These are phyloP conservation scores for Kuraishia molischiana DNA, from an alignment of 805 yeast genomes.

Conservation along the genomic window DNA sequence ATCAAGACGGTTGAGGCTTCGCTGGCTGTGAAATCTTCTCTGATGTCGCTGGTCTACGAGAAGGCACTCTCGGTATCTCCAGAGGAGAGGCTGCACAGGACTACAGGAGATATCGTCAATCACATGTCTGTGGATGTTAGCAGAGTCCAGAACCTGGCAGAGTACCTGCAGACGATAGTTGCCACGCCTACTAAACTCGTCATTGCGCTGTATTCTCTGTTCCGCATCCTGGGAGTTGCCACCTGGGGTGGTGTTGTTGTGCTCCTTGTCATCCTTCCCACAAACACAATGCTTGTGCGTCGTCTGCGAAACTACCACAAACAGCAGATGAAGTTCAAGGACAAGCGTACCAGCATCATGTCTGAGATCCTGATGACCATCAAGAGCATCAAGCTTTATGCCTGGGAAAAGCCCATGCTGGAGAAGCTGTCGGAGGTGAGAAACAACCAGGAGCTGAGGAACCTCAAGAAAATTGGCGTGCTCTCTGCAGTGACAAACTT, in stretches of 20 bases:
- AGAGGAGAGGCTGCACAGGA: constrained; percentile 44
- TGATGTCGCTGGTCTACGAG: constrained; percentile 58
- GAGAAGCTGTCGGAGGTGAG: constrained; percentile 40
- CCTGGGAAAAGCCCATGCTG: constrained; percentile 63
- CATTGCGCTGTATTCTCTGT: constrained; percentile 43
- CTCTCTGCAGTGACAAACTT: constrained; percentile 37
- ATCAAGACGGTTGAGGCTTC: constrained; percentile 50
- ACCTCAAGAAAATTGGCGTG: constrained; percentile 37
- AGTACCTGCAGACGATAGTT: constrained; percentile 41
- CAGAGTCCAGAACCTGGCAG: constrained; percentile 50
- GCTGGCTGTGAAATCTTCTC: constrained; percentile 52
- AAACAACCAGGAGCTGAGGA: constrained; percentile 47
- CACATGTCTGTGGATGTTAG: constrained; percentile 69
- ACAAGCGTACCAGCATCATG: constrained; percentile 46
- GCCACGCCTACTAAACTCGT: constrained; percentile 51
- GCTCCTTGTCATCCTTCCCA: constrained; percentile 47
- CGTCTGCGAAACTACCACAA: constrained; percentile 35
- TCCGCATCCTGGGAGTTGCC: constrained; percentile 46
- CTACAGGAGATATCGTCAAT: constrained; percentile 77
- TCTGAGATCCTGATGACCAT: constrained; percentile 51
- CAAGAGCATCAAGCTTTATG: constrained; percentile 56
- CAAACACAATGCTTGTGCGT: constrained; percentile 38
- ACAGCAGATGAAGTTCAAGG: constrained; percentile 54
- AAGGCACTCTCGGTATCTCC: constrained; percentile 64
- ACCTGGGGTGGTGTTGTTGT: constrained; percentile 46